Conservation (phyloP, 108 stramenopile genomes). For the Mediolabrus comicus region DNA sequence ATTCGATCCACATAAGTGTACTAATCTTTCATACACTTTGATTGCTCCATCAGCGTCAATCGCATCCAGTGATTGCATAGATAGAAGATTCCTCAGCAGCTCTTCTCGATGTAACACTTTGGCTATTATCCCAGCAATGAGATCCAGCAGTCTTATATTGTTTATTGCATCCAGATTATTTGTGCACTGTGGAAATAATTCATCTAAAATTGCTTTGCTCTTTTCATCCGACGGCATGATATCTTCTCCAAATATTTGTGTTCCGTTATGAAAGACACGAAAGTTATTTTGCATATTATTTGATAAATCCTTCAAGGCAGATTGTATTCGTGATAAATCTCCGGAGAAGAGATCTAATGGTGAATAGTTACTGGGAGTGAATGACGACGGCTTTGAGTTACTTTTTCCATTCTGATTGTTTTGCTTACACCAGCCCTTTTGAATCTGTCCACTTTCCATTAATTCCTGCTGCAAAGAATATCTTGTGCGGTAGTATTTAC, state of each 20-base stretch:
- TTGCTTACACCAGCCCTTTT: constrained; percentile 48
- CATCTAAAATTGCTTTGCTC: constrained; percentile 7
- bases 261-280: constrained; percentile 43
- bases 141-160: constrained; percentile 11
- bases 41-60: constrained; percentile 76
- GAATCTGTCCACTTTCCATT: constrained; percentile 35
- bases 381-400: neutral
- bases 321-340: constrained; percentile 23
- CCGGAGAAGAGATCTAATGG: constrained; percentile 66
- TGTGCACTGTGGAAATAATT: constrained; percentile 3
- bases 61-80: constrained; percentile 60
- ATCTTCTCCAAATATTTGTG: constrained; percentile 34
- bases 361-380: constrained; percentile 35
- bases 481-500: constrained; percentile 54
- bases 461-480: constrained; percentile 57
- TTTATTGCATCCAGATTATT: neutral
- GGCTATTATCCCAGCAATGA: constrained; percentile 4
- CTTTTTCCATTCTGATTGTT: constrained; percentile 2
- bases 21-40: constrained; percentile 53
- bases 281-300: constrained; percentile 70
- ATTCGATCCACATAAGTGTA: constrained; percentile 54
- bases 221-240: constrained; percentile 7
- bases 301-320: constrained; percentile 42
- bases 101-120: constrained; percentile 39
- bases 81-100: constrained; percentile 39